These are phyloP conservation scores for Breynia disticha DNA, from an alignment of 441 rosid genomes.

Conservation along the genomic window DNA sequence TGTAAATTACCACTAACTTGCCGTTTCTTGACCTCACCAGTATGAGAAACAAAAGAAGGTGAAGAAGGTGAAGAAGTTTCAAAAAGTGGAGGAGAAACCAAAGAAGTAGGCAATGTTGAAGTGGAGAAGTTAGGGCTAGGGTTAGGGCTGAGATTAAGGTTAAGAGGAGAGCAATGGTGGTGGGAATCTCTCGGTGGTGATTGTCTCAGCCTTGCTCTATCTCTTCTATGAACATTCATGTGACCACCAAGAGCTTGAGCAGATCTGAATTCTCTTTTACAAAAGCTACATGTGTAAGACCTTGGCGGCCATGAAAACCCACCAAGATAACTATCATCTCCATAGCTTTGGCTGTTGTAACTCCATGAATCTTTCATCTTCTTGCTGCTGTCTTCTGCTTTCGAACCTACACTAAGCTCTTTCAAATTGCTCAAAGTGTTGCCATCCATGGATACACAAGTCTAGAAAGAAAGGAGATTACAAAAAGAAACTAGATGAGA, in stretches of 20 bases:
- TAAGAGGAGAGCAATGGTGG: conserved; percentile 32
- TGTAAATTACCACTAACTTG: conserved; percentile 11
- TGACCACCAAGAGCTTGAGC: conserved; percentile 98
- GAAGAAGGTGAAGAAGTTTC: conserved; percentile 37
- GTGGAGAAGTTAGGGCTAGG: conserved; percentile 42
- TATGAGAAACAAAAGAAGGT: conserved; percentile 23
- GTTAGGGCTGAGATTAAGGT: conserved; percentile 44
- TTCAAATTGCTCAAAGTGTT: conserved; percentile 42
- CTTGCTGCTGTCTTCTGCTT: conserved; percentile 15
- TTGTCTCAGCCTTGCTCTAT: conserved; percentile 73
- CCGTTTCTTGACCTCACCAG: conserved; percentile 33
- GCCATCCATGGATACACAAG: conserved; percentile 46
- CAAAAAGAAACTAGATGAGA: background rate
- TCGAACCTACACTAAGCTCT: conserved; percentile 27
- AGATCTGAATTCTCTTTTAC: conserved; percentile 79
- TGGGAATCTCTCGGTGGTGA: conserved; percentile 36
- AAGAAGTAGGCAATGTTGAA: conserved; percentile 10
- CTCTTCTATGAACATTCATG: conserved; percentile 93
- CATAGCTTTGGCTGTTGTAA: conserved; percentile 25
- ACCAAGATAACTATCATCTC: conserved; percentile 40
- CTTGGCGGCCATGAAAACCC: conserved; percentile 92
- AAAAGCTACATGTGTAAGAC: conserved; percentile 72
- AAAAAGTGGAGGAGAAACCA: conserved; percentile 25
- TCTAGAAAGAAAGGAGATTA: conserved; percentile 1
- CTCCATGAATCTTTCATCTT: conserved; percentile 34